Evolutionary conservation across 371 early-diverging fungal species (phyloP).

Genomic region (Mortierella sp.): DNA sequence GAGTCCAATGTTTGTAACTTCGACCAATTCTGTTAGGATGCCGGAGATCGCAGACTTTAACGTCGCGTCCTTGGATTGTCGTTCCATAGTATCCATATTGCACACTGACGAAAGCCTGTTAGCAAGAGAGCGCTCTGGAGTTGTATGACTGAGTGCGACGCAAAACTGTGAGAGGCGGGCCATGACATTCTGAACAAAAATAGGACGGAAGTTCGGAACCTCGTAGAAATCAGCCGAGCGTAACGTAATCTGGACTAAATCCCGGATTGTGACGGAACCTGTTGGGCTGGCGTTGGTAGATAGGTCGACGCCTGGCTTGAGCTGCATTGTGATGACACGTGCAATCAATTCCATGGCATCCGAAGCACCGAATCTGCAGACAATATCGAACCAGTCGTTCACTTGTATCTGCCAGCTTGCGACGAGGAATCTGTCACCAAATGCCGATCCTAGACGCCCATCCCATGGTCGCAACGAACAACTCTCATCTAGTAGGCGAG

Average conservation of each 20-base stretch:
- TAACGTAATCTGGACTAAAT: conserved; percentile 54
- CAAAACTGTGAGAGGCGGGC: conserved; percentile 20
- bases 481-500: conserved; percentile 13
- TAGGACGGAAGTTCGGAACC: conserved; percentile 57
- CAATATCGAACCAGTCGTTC: conserved; percentile 67
- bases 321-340: conserved; percentile 43
- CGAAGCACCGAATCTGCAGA: conserved; percentile 40
- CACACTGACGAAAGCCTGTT: conserved; percentile 4
- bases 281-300: background rate
- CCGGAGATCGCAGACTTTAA: conserved; percentile 31
- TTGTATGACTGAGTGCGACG: conserved; percentile 40
- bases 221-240: conserved; percentile 71
- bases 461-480: conserved; percentile 53
- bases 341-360: conserved; percentile 26
- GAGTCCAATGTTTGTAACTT: conserved; percentile 2
- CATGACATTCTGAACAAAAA: conserved; percentile 35
- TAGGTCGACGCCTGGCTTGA: conserved; percentile 14
- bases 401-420: conserved; percentile 66
- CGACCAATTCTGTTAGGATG: conserved; percentile 27
- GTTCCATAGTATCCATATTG: conserved; percentile 9
- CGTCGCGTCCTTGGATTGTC: conserved; percentile 3
- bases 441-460: conserved; percentile 54
- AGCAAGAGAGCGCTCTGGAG: conserved; percentile 1
- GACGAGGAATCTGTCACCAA: conserved; percentile 49
- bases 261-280: conserved; percentile 41